Conservation (phyloP, 176 grass and related monocot genomes). For the Tillandsia leiboldiana region DNA sequence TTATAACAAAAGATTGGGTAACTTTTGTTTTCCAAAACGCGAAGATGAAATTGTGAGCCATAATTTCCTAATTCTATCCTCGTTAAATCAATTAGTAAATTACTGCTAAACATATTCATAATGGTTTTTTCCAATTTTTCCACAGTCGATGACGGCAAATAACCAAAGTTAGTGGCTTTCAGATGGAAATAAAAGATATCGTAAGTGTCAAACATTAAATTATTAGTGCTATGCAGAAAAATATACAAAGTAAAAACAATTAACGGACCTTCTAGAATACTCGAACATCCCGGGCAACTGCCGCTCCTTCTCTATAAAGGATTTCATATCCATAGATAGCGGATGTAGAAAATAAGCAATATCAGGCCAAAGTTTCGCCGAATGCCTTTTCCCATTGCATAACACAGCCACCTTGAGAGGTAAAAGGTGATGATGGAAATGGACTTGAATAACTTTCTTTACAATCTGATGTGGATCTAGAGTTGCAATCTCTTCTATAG, state of each 20-base stretch:
- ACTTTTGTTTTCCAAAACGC: neutral
- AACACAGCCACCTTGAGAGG: constrained; percentile 63
- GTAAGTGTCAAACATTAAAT: neutral
- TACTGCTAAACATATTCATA: neutral
- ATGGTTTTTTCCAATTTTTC: neutral
- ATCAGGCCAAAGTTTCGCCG: constrained; percentile 67
- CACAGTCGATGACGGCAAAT: neutral
- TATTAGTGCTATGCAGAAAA: constrained; percentile 4
- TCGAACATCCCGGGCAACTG: constrained; percentile 82
- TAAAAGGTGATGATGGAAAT: constrained; percentile 84
- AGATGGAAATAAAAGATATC: neutral
- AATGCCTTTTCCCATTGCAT: constrained; percentile 71
- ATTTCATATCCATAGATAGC: constrained; percentile 54
- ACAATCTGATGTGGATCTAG: constrained; percentile 53
- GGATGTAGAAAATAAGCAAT: constrained; percentile 77
- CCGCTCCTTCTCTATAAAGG: constrained; percentile 56
- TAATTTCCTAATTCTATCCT: neutral
- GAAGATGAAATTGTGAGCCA: neutral
- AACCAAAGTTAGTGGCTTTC: neutral
- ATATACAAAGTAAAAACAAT: constrained; percentile 4
- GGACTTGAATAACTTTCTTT: constrained; percentile 65
- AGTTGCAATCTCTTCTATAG: constrained; percentile 50
- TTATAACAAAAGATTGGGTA: neutral
- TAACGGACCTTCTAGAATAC: constrained; percentile 69
- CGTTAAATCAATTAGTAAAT: neutral